Evolutionary conservation across 176 grass and related monocot genomes (phyloP), one percentile per base, ranked within the genome.

Genomic region (Pontederia crassipes): DNA sequence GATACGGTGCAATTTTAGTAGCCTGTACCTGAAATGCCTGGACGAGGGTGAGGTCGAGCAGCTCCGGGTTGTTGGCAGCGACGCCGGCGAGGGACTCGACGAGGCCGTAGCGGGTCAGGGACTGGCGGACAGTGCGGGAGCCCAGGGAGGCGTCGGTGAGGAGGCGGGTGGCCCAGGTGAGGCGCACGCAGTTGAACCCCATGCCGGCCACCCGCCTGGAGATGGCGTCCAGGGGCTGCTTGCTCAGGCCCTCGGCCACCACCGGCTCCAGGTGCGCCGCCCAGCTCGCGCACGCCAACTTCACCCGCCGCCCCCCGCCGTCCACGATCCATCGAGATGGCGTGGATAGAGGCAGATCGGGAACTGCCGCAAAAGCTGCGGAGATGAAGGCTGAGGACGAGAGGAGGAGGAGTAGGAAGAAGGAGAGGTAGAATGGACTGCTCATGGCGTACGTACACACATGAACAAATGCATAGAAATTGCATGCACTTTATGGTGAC

Each of bases 11-110:
- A 40, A 40, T 40, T 40, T 40, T 40, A 40, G 6, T 40, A 3
- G 32, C 32, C 32, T 65, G 16, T 15, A 82, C 89, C 73, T 73
- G 78, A 80, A 82, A 95, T 9, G 79, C 81, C 29, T 85, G 56
- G 35, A 85, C 46, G 71, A 95, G 89, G 40, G 78, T 77, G 55
- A 89, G 74, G 65, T 95, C 89, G 45, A 95, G 81, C 28, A 95
- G 78, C 20, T 14, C 28, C 17, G 85, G 85, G 49, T 95, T 89
- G 66, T 89, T 95, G 58, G 80, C 81, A 3, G 52, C 28, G 28
- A 85, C 85, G 59, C 81, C 89, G 49, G 85, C 89, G 74, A 77
- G 72, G 61, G 85, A 85, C 69, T 95, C 78, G 57, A 52, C 49
- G 75, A 89, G 45, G 52, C 79, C 85, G 28, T 89, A 72, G 10